Conservation (phyloP, 345 rosid species). For the Tarenaya hassleriana region DNA sequence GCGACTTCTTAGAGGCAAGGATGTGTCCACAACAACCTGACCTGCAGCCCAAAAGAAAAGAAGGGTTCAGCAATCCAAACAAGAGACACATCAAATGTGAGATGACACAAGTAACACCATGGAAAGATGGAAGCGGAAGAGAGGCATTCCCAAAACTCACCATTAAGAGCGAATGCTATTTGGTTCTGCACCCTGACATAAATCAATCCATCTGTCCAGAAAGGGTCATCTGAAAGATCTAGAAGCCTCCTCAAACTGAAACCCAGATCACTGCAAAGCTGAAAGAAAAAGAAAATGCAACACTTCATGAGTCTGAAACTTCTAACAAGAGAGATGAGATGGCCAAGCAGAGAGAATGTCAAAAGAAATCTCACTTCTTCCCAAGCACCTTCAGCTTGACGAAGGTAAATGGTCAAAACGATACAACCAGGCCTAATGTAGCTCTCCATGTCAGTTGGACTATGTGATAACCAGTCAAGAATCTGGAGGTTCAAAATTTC, state of each 20-base stretch:
- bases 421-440: slow-evolving; percentile 97
- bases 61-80: no score
- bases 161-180: slow-evolving; percentile 68
- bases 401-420: slow-evolving; percentile 76
- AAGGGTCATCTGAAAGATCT: slow-evolving; percentile 58
- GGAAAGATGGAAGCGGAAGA: neutral
- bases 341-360: no score
- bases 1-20: slow-evolving; percentile 52
- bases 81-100: slow-evolving; percentile 19
- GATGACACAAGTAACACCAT: neutral
- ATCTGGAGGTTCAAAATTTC: slow-evolving; percentile 70
- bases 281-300: slow-evolving; percentile 14
- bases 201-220: slow-evolving; percentile 93
- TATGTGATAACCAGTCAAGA: slow-evolving; percentile 87
- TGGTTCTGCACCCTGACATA: slow-evolving; percentile 68
- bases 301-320: slow-evolving; percentile 20
- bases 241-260: slow-evolving; percentile 77
- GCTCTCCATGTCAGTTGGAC: slow-evolving; percentile 98
- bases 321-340: slow-evolving; percentile 12
- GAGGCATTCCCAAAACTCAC: slow-evolving; percentile 37
- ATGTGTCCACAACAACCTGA: slow-evolving; percentile 63
- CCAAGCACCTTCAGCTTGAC: slow-evolving; percentile 83
- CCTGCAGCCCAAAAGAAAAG: slow-evolving; percentile 46
- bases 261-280: slow-evolving; percentile 70
- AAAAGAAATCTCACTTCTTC: slow-evolving; percentile 58